Conservation (phyloP, 805 yeast species). For the Millerozyma miso region DNA sequence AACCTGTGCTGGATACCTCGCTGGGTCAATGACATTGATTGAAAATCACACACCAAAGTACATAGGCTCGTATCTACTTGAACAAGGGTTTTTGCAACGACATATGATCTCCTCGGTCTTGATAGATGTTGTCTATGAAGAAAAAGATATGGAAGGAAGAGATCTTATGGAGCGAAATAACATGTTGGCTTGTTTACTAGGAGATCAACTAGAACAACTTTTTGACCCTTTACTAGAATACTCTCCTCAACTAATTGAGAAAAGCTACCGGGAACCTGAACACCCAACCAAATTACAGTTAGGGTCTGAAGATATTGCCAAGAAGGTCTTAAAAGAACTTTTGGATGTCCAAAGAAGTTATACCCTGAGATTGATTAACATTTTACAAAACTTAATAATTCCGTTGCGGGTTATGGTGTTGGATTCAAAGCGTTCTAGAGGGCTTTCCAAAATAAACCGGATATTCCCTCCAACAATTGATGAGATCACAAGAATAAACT, state of each 20-base stretch:
- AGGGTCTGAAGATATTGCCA: constrained; percentile 29
- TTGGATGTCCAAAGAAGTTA: constrained; percentile 68
- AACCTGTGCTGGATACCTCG: constrained; percentile 76
- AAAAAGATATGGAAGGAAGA: constrained; percentile 31
- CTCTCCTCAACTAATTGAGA: constrained; percentile 83
- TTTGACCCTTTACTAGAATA: constrained; percentile 90
- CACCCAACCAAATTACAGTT: constrained; percentile 11
- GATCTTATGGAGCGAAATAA: constrained; percentile 63
- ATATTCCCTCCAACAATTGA: constrained; percentile 94
- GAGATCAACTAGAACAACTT: constrained; percentile 81
- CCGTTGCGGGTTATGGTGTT: constrained; percentile 72
- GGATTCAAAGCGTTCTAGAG: constrained; percentile 47
- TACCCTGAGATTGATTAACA: constrained; percentile 66
- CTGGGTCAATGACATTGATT: constrained; percentile 58
- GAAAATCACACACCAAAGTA: constrained; percentile 49
- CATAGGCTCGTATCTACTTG: constrained; percentile 53
- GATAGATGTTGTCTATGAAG: constrained; percentile 71
- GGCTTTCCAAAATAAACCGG: constrained; percentile 65
- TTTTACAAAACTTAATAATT: constrained; percentile 73
- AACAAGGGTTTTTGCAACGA: constrained; percentile 54
- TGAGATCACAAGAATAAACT: constrained; percentile 86
- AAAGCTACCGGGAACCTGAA: constrained; percentile 61
- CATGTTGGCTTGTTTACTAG: constrained; percentile 67
- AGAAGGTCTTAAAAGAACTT: constrained; percentile 62
- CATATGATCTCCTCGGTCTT: constrained; percentile 48